Base-by-base conservation (phyloP, 1,284 basidiomycete species). In the Papiliotrema flavescens region DNA sequence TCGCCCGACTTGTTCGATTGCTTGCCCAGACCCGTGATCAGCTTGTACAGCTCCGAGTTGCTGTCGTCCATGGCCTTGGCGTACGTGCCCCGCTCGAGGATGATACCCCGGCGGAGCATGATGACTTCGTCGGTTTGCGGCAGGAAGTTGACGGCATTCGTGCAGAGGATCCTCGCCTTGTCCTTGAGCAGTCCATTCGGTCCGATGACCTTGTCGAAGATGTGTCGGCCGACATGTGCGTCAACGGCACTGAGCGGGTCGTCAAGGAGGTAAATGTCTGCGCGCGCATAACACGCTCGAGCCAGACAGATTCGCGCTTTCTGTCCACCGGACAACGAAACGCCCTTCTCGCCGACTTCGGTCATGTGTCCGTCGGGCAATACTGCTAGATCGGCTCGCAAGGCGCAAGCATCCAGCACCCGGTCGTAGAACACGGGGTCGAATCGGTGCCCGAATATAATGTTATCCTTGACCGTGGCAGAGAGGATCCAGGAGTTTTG, bases 401-500 rank as follows among this genome's bases (percentile, higher is more conserved):
- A 81, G 0, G 92, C 93, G 69, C 94, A 98, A 8, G 92, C 93
- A 37, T 71, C 68, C 14, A 73, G 57, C 8, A 71, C 68, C 53
- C 67, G 62, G 57, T 71, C 65, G 53, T 71, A 71, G 57, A 68
- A 73, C 9, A 65, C 79, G 59, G 88, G 85, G 54, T 96, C 89
- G 59, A 88, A 96, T 58, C 85, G 83, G 71, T 93, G 88, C 8
- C 87, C 92, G 76, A 97, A 97, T 35, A 90, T 69, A 57, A 96
- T 95, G 66, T 95, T 96, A 50, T 92, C 89, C 50, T 86, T 83
- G 52, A 95, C 83, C 0, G 88, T 86, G 0, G 88, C 84, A 2
- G 87, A 89, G 71, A 92, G 81, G 49, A 93, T 84, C 89, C 93
- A 97, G 32, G 92, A 89, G 65, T 86, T 88, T 69, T 97, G 94